A percentile compares a stretch with the other conserved stretches of the same genome.
These are phyloP conservation scores for Sporisorium reilianum DNA, from an alignment of 1,284 basidiomycete genomes.

Conservation along the genomic window DNA sequence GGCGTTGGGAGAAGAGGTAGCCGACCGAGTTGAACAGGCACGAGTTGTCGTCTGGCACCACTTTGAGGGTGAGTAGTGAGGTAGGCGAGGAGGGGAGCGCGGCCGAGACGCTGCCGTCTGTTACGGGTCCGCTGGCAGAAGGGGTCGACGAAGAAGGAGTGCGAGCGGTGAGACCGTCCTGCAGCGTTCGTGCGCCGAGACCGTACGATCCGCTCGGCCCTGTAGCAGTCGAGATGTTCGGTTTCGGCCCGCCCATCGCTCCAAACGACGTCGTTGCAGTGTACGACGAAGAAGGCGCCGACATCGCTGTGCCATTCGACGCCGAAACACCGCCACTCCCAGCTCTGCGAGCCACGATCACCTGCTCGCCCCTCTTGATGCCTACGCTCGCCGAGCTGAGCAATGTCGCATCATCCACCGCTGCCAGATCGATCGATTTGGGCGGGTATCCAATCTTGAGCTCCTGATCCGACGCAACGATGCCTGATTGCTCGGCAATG, in stretches of 20 bases:
- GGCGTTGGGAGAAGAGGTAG: slow-evolving; percentile 27
- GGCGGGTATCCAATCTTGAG: slow-evolving; percentile 53
- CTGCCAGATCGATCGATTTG: slow-evolving; percentile 12
- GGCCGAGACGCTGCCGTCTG: slow-evolving; percentile 24
- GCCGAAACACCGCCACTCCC: background rate
- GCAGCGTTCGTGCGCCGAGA: slow-evolving; percentile 22
- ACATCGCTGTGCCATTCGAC: background rate
- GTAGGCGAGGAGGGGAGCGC: slow-evolving; percentile 15
- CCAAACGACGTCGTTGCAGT: slow-evolving; percentile 18
- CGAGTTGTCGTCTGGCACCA: slow-evolving; percentile 60
- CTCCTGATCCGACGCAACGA: slow-evolving; percentile 35
- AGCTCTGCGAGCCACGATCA: slow-evolving; percentile 31
- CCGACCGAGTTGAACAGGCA: slow-evolving; percentile 57
- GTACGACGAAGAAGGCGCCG: background rate
- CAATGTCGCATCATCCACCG: background rate
- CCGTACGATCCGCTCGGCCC: slow-evolving; percentile 16
- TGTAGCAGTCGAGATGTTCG: slow-evolving; percentile 27
- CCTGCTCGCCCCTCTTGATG: slow-evolving; percentile 43
- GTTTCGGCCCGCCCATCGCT: slow-evolving; percentile 17
- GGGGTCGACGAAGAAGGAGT: background rate
- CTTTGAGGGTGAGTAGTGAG: slow-evolving; percentile 30
- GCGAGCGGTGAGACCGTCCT: slow-evolving; percentile 28
- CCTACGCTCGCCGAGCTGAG: slow-evolving; percentile 15
- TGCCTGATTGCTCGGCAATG: slow-evolving; percentile 24
- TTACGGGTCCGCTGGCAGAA: slow-evolving; percentile 15